These are phyloP conservation scores for Boletus rubroflammeus DNA, from an alignment of 768 basidiomycete species.

Conservation along the genomic window DNA sequence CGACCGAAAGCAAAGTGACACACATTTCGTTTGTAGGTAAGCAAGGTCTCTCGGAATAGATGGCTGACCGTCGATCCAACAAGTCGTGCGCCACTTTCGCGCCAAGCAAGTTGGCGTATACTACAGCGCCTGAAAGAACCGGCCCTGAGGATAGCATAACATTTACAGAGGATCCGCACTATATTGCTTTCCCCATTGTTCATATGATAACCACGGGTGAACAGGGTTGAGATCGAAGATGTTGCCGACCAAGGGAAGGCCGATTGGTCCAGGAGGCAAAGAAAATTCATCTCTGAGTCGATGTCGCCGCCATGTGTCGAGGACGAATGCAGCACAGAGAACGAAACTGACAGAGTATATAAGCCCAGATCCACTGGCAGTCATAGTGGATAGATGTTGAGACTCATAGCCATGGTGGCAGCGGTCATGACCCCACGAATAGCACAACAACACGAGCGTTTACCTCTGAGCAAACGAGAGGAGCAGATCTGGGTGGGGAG, in stretches of 20 bases:
- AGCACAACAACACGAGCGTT: neutral
- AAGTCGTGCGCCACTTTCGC: slow-evolving; percentile 21
- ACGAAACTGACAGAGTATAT: slow-evolving; percentile 5
- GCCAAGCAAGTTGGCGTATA: slow-evolving; percentile 27
- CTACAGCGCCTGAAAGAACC: slow-evolving; percentile 16
- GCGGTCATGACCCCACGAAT: too few relatives aligned
- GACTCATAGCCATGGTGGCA: neutral
- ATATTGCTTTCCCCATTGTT: slow-evolving; percentile 33
- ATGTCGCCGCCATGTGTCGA: slow-evolving; percentile 16
- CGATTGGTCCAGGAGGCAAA: slow-evolving; percentile 51
- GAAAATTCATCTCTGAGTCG: slow-evolving; percentile 20
- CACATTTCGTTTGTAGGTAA: slow-evolving; percentile 21
- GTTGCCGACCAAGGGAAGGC: slow-evolving; percentile 35
- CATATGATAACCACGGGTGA: slow-evolving; percentile 33
- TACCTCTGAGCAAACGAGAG: neutral
- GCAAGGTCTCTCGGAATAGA: slow-evolving; percentile 29
- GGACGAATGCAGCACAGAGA: neutral
- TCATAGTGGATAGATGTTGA: too few relatives aligned
- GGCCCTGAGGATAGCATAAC: neutral
- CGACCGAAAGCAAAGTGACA: neutral
- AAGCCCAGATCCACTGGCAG: neutral
- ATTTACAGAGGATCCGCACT: slow-evolving; percentile 14
- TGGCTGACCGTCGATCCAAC: slow-evolving; percentile 24
- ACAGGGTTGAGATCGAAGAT: slow-evolving; percentile 16
- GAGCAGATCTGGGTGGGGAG: neutral